Conservation (phyloP, 345 rosid species). For the Sonneratia alba region DNA sequence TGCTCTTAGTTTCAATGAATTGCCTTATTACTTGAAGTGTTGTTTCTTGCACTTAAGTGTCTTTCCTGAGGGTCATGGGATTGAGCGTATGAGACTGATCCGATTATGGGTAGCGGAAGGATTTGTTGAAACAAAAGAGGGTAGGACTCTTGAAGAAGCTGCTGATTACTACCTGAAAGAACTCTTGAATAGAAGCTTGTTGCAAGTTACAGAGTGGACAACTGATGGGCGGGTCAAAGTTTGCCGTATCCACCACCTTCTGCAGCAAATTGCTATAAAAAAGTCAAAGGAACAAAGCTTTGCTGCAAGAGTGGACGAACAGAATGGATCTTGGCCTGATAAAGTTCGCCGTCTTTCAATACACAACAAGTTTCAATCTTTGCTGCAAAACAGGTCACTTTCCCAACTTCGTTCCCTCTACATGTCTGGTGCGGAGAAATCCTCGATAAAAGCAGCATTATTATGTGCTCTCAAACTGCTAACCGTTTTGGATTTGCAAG, state of each 20-base stretch:
- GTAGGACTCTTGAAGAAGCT: conserved; percentile 31
- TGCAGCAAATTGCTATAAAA: conserved; percentile 19
- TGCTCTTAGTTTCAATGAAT: conserved; percentile 27
- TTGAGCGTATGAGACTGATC: conserved; percentile 16
- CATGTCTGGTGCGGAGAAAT: conserved; percentile 18
- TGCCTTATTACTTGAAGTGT: conserved; percentile 30
- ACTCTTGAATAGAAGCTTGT: conserved; percentile 28
- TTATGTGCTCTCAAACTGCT: conserved; percentile 20
- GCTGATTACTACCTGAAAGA: conserved; percentile 33
- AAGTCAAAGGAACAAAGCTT: conserved; percentile 32
- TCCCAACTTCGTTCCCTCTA: conserved; percentile 29
- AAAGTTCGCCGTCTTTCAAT: conserved; percentile 32
- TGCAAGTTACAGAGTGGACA: conserved; percentile 17
- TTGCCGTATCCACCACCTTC: conserved; percentile 32
- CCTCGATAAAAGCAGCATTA: neutral
- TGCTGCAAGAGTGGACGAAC: conserved; percentile 18
- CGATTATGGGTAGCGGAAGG: conserved; percentile 40
- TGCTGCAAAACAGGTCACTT: conserved; percentile 8
- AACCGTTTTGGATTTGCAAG: conserved; percentile 27
- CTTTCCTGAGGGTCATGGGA: conserved; percentile 26
- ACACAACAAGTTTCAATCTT: conserved; percentile 13
- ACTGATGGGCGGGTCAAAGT: conserved; percentile 21
- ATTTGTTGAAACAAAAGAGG: conserved; percentile 26
- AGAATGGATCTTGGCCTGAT: conserved; percentile 15
- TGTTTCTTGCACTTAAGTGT: conserved; percentile 34